Evolutionary conservation across 2,329 filamentous ascomycete genomes (phyloP).

Genomic region (Alternaria arbusti): DNA sequence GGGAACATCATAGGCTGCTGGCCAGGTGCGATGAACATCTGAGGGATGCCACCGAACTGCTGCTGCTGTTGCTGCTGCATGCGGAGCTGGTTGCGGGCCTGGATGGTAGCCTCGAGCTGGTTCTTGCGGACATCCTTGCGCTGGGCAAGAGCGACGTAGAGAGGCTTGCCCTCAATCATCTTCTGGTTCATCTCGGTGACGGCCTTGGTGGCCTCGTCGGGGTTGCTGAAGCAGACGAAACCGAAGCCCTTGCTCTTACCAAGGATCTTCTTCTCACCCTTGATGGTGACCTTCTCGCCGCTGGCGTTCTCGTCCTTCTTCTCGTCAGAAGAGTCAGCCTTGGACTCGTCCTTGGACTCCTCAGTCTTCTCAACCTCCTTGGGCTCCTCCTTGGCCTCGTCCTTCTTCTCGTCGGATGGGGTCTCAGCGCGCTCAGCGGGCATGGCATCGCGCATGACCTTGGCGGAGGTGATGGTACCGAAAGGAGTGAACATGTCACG

Average conservation of each 20-base stretch:
- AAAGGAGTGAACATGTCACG: constrained; percentile 90
- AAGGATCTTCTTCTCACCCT: constrained; percentile 68
- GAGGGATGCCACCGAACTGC: constrained; percentile 58
- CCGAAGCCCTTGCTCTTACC: constrained; percentile 99
- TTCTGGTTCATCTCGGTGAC: constrained; percentile 99
- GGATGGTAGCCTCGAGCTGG: constrained; percentile 98
- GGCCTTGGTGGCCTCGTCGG: constrained; percentile 98
- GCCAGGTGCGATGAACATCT: constrained; percentile 89
- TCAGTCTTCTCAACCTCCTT: constrained; percentile 58
- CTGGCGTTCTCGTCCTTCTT: constrained; percentile 64
- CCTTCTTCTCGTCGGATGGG: constrained; percentile 55
- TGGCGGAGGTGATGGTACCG: constrained; percentile 95
- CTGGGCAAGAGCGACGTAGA: constrained; percentile 97
- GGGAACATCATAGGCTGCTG: constrained; percentile 71
- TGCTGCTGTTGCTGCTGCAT: constrained; percentile 94
- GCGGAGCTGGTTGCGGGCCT: constrained; percentile 96
- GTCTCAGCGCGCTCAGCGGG: constrained; percentile 57
- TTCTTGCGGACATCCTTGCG: constrained; percentile 99
- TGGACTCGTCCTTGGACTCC: constrained; percentile 66
- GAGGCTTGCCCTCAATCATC: constrained; percentile 95
- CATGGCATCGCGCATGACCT: constrained; percentile 92
- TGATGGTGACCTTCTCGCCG: constrained; percentile 60
- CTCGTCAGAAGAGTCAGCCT: constrained; percentile 63
- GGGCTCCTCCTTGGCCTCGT: constrained; percentile 61
- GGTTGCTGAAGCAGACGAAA: constrained; percentile 99